Evolutionary conservation across 208 protist species (phyloP).

Genomic region (Crithidia sp.): DNA sequence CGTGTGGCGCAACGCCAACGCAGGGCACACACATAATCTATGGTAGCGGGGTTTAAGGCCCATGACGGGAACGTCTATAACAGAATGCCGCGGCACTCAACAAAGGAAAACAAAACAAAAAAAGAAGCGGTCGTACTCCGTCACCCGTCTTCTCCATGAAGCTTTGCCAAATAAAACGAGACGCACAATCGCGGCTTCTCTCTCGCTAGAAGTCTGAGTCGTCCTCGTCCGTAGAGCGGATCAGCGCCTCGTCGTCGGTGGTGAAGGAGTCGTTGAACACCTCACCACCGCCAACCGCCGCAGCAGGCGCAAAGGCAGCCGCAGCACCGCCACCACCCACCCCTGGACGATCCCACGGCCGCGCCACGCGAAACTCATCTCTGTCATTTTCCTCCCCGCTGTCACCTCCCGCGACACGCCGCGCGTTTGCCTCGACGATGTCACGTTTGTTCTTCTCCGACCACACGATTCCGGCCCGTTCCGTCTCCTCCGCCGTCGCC

Average conservation of each 20-base stretch:
- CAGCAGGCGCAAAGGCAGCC: constrained; percentile 9
- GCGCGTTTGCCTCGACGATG: constrained; percentile 40
- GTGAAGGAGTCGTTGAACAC: constrained; percentile 25
- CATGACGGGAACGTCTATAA: too few species aligned
- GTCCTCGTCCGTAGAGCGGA: constrained; percentile 34
- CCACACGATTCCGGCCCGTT: constrained; percentile 59
- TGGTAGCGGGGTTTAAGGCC: too few species aligned
- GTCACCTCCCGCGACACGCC: constrained; percentile 3
- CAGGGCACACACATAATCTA: too few species aligned
- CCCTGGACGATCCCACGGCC: constrained; percentile 20
- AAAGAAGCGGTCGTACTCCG: too few species aligned
- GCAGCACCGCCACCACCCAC: background rate
- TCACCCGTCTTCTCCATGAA: too few species aligned
- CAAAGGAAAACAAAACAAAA: background rate
- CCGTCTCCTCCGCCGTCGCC: constrained; percentile 44
- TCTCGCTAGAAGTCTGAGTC: constrained; percentile 32
- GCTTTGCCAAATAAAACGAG: too few species aligned
- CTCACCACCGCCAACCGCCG: constrained; percentile 14
- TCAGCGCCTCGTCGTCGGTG: constrained; percentile 42
- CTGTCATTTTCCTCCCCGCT: constrained; percentile 14
- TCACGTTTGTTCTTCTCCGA: constrained; percentile 48
- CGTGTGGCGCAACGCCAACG: too few species aligned
- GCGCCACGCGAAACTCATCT: constrained; percentile 6
- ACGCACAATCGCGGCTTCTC: too few species aligned
- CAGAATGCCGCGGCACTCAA: too few species aligned